Base-by-base conservation (phyloP, 495 filamentous ascomycete species). In the Amniculicola lignicola region DNA sequence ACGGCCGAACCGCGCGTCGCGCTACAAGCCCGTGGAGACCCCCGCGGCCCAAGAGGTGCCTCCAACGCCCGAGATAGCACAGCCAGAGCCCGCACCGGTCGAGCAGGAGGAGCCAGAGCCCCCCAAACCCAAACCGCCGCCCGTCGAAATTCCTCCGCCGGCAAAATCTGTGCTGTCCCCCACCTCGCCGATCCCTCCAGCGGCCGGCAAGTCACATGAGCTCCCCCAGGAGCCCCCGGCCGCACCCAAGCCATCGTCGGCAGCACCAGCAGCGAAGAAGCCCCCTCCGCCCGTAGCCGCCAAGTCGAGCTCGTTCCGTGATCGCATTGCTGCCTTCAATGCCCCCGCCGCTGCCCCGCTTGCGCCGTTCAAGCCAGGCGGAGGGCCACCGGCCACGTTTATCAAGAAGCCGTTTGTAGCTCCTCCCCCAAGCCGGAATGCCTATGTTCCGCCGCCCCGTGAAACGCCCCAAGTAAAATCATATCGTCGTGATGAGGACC, bases 391-490 rank as follows among this genome's bases (percentile, higher is more conserved):
- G 22, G 76, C 80, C 38, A 77, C 79, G 42, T 97, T 97, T 61
- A 82, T 97, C 69, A 96, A 94, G 77, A 97, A 97, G 70, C 90
- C 93, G n/a, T 98, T 96, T 63, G 93, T 98, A 53, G 86, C 93
- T 1, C 90, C 94, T 25, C 93, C 93, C 46, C 93, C 93, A 5
- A 95, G 89, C 69, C 87, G 90, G 59, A 85, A 96, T 77, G 85
- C 94, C 1, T 98, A 89, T 63, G 80, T 97, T 1, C 86, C 93
- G 29, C 83, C 84, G 4, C 82, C 83, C 35, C 75, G 66, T 18
- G 81, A 84, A 28, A 76, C 82, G 23, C 77, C 81, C 22, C 82
- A 83, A 15, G 79, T 84, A 24, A 93, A 85, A 72, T 68, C 89
- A 10, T 96, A 95, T 63, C 82, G 84, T 47, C 77, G 95, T 33